phyloP scores from a whole-genome alignment of 2,329 filamentous ascomycete genomes.

The Claviceps citrina region DNA sequence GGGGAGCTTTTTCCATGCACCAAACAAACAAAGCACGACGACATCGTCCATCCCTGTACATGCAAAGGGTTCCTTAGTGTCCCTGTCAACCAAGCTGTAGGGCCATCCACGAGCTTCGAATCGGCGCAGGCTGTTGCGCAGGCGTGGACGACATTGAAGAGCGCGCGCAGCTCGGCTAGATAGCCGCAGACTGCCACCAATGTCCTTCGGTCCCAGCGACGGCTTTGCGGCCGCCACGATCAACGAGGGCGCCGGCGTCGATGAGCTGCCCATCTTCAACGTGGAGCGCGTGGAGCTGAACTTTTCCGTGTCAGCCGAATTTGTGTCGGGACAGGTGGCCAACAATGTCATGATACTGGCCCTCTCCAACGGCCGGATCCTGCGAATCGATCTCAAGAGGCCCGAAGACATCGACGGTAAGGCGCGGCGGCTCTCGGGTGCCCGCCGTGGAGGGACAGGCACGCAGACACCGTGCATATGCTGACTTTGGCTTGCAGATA shows the following conservation, averaged over 20 bases:
- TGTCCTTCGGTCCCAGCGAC: constrained; percentile 30
- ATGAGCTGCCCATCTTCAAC: constrained; percentile 79
- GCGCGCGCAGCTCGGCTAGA: not conserved
- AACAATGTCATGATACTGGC: constrained; percentile 94
- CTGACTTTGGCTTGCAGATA: constrained; percentile 42
- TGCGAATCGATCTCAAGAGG: constrained; percentile 86
- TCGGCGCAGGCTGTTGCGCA: not conserved
- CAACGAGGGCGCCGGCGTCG: constrained; percentile 40
- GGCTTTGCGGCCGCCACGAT: constrained; percentile 55
- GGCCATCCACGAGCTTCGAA: not conserved
- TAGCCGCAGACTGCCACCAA: constrained; percentile 11
- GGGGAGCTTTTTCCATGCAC: not conserved
- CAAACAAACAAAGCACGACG: not conserved
- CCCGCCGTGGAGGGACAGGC: too few relatives aligned
- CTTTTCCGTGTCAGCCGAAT: constrained; percentile 88
- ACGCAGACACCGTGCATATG: constrained; percentile 6
- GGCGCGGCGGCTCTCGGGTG: too few relatives aligned
- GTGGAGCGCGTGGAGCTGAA: constrained; percentile 84
- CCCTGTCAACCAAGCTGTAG: not conserved
- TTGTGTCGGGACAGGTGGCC: constrained; percentile 89
- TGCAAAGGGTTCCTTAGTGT: not conserved
- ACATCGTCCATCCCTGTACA: not conserved
- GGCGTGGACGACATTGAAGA: not conserved
- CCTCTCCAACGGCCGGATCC: constrained; percentile 77
- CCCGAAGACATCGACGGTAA: constrained; percentile 87